Evolutionary conservation across 2,329 filamentous ascomycete genomes (phyloP), one percentile per base, ranked within the genome.

Genomic region (Rhytidhysteron rufulum): DNA sequence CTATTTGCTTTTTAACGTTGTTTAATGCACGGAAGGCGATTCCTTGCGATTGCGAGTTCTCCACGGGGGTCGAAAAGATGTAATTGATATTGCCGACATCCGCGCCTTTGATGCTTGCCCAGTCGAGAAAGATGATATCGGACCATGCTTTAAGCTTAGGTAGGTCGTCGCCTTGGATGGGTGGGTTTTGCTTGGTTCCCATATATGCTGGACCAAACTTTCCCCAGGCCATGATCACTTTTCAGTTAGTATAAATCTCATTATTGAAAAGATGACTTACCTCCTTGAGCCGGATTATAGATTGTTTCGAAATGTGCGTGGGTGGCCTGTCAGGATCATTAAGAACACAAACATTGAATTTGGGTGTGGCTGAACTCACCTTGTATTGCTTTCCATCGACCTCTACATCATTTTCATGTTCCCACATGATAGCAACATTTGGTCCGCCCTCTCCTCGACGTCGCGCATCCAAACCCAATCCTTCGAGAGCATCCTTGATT

Each of bases 41-140:
- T 17, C 4, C 30, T 11, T 25, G 15, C n/a, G 37, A 15, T 22
- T 39, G 17, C 11, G 11, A 10, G 37, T 39, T 39, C 18, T 31
- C 37, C 10, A 39, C 37, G 5, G 27, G 27, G 25, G 10, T 15
- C n/a, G 27, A 33, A 19, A 32, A 31, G 27, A 39, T 33, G 21
- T 17, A 19, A 10, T 39, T 17, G 11, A 39, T 21, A 22, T 32
- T 39, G 3, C 11, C 7, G 25, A 39, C 25, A 22, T 20, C 17
- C 9, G n/a, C 25, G 3, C 17, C 29, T 10, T 21, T 24, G 9
- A 32, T 20, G 15, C 17, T 10, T 17, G 31, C 15, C 27, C 18
- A 39, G 5, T 32, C 17, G 10, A 39, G 27, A 11, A 6, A 39
- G 5, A 24, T 20, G 11, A 39, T 24, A 18, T 32, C 37, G 27